These are phyloP conservation scores for Pharnaceum exiguum DNA, from an alignment of 148 eudicot species.

Conservation along the genomic window DNA sequence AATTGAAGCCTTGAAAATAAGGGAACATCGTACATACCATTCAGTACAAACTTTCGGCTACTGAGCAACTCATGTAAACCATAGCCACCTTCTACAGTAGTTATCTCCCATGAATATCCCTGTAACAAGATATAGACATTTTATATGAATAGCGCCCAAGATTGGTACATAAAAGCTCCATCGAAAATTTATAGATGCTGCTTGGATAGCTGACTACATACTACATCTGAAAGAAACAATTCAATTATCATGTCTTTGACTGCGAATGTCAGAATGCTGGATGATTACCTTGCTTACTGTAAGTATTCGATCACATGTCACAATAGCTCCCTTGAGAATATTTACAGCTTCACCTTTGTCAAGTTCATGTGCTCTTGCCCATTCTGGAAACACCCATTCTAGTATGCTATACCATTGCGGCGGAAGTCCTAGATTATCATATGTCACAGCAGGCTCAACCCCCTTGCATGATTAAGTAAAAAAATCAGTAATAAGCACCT, in stretches of 20 bases:
- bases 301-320: conserved; percentile 82
- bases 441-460: conserved; percentile 89
- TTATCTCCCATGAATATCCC: conserved; percentile 98
- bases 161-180: no score
- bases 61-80: conserved; percentile 76
- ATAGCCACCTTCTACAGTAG: conserved; percentile 92
- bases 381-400: conserved; percentile 94
- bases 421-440: conserved; percentile 76
- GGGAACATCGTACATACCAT: conserved; percentile 71
- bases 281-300: conserved; percentile 94
- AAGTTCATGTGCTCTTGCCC: conserved; percentile 97
- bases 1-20: no score
- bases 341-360: conserved; percentile 98
- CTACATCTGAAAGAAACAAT: background rate
- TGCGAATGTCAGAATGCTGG: no score
- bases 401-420: conserved; percentile 85
- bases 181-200: no score
- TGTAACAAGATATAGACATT: conserved; percentile 22
- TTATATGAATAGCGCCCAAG: background rate
- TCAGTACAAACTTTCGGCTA: conserved; percentile 66
- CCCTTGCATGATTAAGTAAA: conserved; percentile 47
- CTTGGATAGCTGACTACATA: no score
- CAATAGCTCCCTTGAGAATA: conserved; percentile 88
- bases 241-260: no score
- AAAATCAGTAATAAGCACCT: conserved; percentile 1